Conservation (phyloP, 495 filamentous ascomycete genomes). For the Talaromyces wortmannii region DNA sequence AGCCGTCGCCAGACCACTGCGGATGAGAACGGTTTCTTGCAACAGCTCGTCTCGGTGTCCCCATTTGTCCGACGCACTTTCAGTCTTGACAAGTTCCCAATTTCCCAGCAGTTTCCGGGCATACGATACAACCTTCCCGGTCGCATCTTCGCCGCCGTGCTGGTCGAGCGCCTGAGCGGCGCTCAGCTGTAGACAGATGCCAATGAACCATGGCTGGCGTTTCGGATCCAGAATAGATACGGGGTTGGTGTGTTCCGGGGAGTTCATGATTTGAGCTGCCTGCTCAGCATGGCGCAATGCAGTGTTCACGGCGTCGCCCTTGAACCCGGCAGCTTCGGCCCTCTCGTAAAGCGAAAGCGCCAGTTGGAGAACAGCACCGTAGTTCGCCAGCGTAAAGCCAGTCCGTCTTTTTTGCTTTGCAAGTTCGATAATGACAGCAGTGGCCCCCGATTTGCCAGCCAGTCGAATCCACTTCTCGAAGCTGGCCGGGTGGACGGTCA, state of each 20-base stretch:
- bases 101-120: slow-evolving; percentile 24
- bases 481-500: slow-evolving; percentile 16
- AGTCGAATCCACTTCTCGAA: slow-evolving; percentile 34
- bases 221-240: slow-evolving; percentile 20
- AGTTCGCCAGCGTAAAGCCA: slow-evolving; percentile 37
- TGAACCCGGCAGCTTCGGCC: slow-evolving; percentile 36
- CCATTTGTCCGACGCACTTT: slow-evolving; percentile 9
- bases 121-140: slow-evolving; percentile 27
- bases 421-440: slow-evolving; percentile 46
- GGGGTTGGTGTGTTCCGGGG: slow-evolving; percentile 26
- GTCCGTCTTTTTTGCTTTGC: slow-evolving; percentile 40
- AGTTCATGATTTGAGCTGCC: slow-evolving; percentile 45
- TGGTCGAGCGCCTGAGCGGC: slow-evolving; percentile 28
- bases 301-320: slow-evolving; percentile 22
- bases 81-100: slow-evolving; percentile 17
- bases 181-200: slow-evolving; percentile 35
- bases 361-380: slow-evolving; percentile 33
- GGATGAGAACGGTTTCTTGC: slow-evolving; percentile 21
- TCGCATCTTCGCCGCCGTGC: slow-evolving; percentile 19
- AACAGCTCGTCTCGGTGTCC: slow-evolving; percentile 11
- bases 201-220: slow-evolving; percentile 31
- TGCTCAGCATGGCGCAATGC: slow-evolving; percentile 39
- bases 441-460: slow-evolving; percentile 25
- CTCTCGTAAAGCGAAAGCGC: slow-evolving; percentile 43
- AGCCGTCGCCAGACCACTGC: slow-evolving; percentile 23